Evolutionary conservation across 345 rosid genomes (phyloP).

Genomic region (Leavenworthia alabamica): DNA sequence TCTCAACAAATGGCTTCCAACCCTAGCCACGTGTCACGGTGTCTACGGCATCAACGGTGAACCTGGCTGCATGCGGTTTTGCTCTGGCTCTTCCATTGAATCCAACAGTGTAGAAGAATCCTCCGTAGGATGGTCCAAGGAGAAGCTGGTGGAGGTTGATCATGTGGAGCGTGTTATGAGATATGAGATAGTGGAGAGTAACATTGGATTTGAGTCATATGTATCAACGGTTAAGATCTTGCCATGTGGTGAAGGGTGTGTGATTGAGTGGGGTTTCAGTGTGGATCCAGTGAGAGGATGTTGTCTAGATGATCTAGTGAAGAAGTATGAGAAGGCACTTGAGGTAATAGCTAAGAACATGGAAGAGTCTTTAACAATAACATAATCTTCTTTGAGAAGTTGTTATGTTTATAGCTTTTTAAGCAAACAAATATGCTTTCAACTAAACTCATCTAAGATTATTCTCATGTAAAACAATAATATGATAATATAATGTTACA

Average conservation of each 20-base stretch:
- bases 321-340: conserved; percentile 15
- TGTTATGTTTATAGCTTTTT: background rate
- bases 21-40: conserved; percentile 37
- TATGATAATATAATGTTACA: too few relatives aligned
- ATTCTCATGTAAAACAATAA: background rate
- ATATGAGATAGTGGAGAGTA: conserved; percentile 54
- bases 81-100: conserved; percentile 40
- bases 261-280: conserved; percentile 51
- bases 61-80: conserved; percentile 51
- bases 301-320: conserved; percentile 37
- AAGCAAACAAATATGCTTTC: background rate
- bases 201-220: conserved; percentile 50
- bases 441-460: background rate
- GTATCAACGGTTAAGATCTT: conserved; percentile 42
- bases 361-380: conserved; percentile 20
- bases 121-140: conserved; percentile 39
- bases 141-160: conserved; percentile 47
- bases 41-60: conserved; percentile 51
- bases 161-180: conserved; percentile 20
- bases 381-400: background rate
- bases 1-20: conserved; percentile 43
- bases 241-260: conserved; percentile 35
- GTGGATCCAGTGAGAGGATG: conserved; percentile 54
- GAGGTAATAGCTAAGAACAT: conserved; percentile 15
- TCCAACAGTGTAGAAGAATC: background rate